Evolutionary conservation across 2,329 filamentous ascomycete genomes (phyloP).

Genomic region (Fusarium falciforme): DNA sequence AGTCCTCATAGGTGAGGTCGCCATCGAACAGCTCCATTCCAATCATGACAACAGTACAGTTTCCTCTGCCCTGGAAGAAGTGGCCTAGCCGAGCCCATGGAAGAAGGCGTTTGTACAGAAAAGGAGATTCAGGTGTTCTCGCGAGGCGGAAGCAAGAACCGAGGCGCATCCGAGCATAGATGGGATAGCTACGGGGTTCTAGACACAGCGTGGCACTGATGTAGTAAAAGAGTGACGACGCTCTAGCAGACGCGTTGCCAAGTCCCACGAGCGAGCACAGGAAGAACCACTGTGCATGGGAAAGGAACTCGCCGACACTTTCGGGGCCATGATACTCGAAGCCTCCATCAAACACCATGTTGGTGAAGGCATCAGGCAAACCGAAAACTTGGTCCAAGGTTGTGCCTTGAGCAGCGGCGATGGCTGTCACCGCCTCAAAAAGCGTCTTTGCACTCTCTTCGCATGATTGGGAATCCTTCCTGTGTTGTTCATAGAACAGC

Average conservation of each 20-base stretch:
- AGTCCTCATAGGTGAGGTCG: not conserved
- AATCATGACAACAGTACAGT: not conserved
- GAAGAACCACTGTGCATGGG: not conserved
- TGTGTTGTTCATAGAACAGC: not conserved
- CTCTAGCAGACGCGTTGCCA: not conserved
- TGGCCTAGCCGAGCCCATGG: not conserved
- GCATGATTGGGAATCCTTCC: not conserved
- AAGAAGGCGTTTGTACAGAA: not conserved
- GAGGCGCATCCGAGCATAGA: not conserved
- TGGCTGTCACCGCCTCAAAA: not conserved
- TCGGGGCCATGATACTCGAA: not conserved
- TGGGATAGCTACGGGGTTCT: not conserved
- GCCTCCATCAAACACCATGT: not conserved
- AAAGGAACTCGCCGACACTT: not conserved
- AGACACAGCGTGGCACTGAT: not conserved
- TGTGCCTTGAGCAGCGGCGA: not conserved
- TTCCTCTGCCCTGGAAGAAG: not conserved
- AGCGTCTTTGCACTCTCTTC: not conserved
- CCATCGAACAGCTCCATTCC: not conserved
- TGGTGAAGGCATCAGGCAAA: not conserved
- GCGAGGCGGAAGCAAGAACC: not conserved
- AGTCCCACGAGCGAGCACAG: not conserved
- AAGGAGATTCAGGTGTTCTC: not conserved
- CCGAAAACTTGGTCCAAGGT: not conserved
- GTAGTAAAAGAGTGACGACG: not conserved